Evolutionary conservation across 75 land plant species (phyloP).

Genomic region (Cupressus sempervirens): DNA sequence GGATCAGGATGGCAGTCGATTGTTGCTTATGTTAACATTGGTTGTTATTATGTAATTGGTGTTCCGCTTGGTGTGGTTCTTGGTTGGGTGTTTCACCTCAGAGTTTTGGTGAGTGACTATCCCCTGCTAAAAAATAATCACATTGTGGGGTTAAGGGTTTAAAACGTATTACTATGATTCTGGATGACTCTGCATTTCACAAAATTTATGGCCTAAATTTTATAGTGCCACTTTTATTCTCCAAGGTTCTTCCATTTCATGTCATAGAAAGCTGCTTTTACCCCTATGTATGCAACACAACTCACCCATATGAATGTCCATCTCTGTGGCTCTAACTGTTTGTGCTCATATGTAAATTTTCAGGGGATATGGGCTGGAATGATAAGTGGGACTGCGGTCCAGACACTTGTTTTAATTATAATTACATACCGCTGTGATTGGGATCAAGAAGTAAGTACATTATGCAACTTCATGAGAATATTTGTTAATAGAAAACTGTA

Average conservation of each 20-base stretch:
- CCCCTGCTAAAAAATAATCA: background rate
- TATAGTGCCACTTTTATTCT: background rate
- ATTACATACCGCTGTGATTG: conserved; percentile 33
- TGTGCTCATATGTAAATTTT: background rate
- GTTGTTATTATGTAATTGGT: conserved; percentile 20
- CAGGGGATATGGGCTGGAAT: conserved; percentile 40
- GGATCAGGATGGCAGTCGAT: conserved; percentile 30
- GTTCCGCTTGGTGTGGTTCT: conserved; percentile 24
- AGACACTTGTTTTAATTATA: conserved; percentile 21
- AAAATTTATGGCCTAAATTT: background rate
- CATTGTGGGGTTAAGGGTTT: background rate
- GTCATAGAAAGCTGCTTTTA: background rate
- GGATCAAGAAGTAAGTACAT: conserved; percentile 33
- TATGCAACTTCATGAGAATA: background rate
- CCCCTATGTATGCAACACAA: background rate
- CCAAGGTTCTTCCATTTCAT: background rate
- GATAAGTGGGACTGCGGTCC: conserved; percentile 28
- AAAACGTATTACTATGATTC: background rate
- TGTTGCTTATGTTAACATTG: conserved; percentile 29
- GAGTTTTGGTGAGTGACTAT: conserved; percentile 12
- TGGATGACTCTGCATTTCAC: background rate
- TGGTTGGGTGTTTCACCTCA: conserved; percentile 17
- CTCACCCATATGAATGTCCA: background rate
- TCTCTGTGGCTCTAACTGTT: background rate
- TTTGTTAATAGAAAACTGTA: background rate